A percentile compares a stretch with the other conserved stretches of the same genome.
Evolutionary conservation across 2,329 filamentous ascomycete genomes (phyloP).

Genomic region (Exophiala dermatitidis): DNA sequence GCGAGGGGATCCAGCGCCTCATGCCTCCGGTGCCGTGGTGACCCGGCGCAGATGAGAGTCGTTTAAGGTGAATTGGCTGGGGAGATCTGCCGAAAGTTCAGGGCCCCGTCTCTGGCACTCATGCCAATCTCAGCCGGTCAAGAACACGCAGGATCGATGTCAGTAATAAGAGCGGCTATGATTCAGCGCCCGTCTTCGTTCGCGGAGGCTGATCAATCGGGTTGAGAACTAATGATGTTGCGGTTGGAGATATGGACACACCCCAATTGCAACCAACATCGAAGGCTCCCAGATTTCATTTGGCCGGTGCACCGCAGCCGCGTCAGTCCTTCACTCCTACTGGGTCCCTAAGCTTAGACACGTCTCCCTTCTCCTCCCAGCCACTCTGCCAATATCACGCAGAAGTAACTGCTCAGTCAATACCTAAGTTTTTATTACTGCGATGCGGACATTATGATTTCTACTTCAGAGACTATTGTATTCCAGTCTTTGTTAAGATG

Average conservation of each 20-base stretch:
- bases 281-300: background rate
- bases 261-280: background rate
- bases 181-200: no score
- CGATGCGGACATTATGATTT: no score
- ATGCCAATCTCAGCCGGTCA: background rate
- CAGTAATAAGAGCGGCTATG: no score
- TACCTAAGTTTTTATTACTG: no score
- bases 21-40: conserved; percentile 5
- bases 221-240: background rate
- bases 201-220: background rate
- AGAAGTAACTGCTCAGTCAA: no score
- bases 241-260: background rate
- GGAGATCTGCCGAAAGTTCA: background rate
- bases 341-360: background rate
- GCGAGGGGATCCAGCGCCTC: conserved; percentile 23
- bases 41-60: background rate
- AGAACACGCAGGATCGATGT: background rate
- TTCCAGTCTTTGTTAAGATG: no score
- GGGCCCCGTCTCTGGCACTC: background rate
- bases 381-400: background rate
- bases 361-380: background rate
- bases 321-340: background rate
- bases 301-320: background rate
- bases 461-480: no score
- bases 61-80: background rate